A percentile compares a stretch with the other conserved stretches of the same genome.
phyloP scores from a whole-genome alignment of 129 eudicot genomes.

The Flaveria linearis region DNA sequence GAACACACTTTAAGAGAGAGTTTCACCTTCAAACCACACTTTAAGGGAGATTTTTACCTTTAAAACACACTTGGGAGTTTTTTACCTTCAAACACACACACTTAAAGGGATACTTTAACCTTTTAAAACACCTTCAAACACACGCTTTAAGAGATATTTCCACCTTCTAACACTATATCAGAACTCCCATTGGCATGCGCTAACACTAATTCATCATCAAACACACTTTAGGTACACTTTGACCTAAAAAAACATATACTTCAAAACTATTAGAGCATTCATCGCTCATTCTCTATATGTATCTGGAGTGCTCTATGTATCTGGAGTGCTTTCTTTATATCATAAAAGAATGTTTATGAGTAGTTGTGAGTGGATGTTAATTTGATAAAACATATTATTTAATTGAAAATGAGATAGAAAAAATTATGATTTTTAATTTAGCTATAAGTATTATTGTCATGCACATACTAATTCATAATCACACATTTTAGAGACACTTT shows the following conservation, averaged over 20 bases:
- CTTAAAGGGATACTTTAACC: not conserved
- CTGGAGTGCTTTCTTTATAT: too few relatives aligned
- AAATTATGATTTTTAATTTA: too few relatives aligned
- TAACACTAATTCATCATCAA: not conserved
- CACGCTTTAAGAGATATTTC: not conserved
- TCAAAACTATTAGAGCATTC: not conserved
- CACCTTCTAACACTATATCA: not conserved
- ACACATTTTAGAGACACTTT: not conserved
- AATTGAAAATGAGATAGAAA: too few relatives aligned
- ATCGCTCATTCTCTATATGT: too few relatives aligned
- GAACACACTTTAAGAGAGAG: not conserved
- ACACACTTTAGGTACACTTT: conserved; percentile 12
- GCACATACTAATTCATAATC: not conserved
- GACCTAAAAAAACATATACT: not conserved
- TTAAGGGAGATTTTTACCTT: too few relatives aligned
- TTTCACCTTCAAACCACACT: not conserved
- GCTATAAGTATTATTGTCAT: too few relatives aligned
- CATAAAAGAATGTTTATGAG: too few relatives aligned
- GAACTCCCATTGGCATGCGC: not conserved
- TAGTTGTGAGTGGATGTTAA: too few relatives aligned
- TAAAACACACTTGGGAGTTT: too few relatives aligned
- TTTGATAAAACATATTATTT: too few relatives aligned
- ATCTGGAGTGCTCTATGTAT: too few relatives aligned
- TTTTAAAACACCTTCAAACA: not conserved
- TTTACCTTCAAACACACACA: too few relatives aligned